Conservation (phyloP, 257 asterid genomes). For the Nicotiana undulata region DNA sequence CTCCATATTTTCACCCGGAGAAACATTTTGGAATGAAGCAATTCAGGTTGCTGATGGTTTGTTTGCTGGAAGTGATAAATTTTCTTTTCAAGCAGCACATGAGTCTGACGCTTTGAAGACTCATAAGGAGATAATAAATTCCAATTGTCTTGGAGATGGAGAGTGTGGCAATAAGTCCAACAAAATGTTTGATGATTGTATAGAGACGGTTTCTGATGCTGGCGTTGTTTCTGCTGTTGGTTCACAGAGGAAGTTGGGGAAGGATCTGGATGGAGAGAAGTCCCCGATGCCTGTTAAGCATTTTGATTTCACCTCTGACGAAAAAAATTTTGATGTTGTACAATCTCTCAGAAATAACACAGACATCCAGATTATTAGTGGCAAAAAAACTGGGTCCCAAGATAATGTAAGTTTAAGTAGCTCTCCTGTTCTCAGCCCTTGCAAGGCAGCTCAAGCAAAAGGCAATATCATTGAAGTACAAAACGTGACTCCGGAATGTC, state of each 20-base stretch:
- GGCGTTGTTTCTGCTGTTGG: constrained; percentile 36
- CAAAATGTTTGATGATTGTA: constrained; percentile 16
- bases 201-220: constrained; percentile 20
- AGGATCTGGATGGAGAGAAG: constrained; percentile 46
- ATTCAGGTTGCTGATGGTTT: constrained; percentile 85
- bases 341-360: constrained; percentile 23
- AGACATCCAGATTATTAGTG: constrained; percentile 20
- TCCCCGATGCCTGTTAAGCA: constrained; percentile 95
- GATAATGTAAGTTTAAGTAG: constrained; percentile 18
- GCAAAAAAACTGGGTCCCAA: constrained; percentile 23
- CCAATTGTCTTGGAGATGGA: constrained; percentile 35
- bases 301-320: constrained; percentile 75
- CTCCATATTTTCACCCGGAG: constrained; percentile 92
- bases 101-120: constrained; percentile 25
- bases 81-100: constrained; percentile 33
- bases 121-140: constrained; percentile 25
- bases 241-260: constrained; percentile 30
- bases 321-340: constrained; percentile 25
- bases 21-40: constrained; percentile 94
- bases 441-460: constrained; percentile 20
- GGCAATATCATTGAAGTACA: constrained; percentile 21
- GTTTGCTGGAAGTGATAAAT: constrained; percentile 34
- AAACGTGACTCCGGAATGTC: constrained; percentile 20
- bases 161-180: constrained; percentile 19
- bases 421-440: constrained; percentile 6